A percentile compares a stretch with the other conserved stretches of the same genome.
These are phyloP conservation scores for Quercus suber DNA, from an alignment of 306 rosid species.

Conservation along the genomic window DNA sequence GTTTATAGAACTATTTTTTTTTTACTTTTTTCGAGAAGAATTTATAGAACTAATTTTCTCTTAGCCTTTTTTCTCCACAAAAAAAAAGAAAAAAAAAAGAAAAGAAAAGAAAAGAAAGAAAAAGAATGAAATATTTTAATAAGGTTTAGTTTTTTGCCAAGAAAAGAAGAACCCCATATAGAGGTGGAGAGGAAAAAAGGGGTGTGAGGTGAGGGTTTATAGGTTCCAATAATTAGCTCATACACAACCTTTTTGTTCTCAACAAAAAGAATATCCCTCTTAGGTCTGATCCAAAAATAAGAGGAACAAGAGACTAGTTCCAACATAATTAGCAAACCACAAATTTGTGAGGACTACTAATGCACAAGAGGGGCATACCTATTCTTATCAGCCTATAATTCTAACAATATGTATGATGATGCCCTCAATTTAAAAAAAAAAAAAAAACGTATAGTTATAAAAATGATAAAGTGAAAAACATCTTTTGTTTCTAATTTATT, in stretches of 20 bases:
- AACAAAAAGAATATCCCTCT: background rate
- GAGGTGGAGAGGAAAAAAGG: background rate
- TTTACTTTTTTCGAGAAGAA: no score
- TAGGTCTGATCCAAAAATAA: background rate
- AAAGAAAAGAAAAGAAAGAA: no score
- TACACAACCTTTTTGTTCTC: background rate
- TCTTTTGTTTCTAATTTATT: conserved; percentile 2
- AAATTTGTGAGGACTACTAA: background rate
- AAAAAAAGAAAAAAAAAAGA: background rate
- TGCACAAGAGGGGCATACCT: background rate
- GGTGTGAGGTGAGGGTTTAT: background rate
- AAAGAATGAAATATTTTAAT: background rate
- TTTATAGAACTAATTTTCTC: no score
- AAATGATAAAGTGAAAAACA: background rate
- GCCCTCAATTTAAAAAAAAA: no score
- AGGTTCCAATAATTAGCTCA: background rate
- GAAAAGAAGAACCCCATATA: background rate
- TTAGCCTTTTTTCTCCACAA: background rate
- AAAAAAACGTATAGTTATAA: background rate
- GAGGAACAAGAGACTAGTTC: background rate
- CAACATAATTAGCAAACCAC: background rate
- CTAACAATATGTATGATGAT: background rate
- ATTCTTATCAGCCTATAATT: background rate
- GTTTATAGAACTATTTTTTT: background rate
- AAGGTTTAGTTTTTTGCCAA: background rate